Percentiles rank a stretch among this genome's conserved stretches.
These are phyloP conservation scores for Amanita pseudoporphyria DNA, from an alignment of 768 basidiomycete genomes.

Conservation along the genomic window DNA sequence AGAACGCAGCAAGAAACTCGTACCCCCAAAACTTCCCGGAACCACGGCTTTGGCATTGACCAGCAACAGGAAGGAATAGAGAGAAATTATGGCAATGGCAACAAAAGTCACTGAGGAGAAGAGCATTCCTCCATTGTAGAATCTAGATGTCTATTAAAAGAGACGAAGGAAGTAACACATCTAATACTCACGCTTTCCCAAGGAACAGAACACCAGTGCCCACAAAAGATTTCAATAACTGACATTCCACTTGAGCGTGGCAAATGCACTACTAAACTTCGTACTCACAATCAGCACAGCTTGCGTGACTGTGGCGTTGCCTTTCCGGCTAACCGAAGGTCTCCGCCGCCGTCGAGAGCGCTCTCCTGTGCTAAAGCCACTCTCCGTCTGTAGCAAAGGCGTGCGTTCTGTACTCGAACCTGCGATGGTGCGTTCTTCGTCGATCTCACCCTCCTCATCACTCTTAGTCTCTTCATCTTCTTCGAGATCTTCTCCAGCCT, in stretches of 20 bases:
- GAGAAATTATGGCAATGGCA: slow-evolving; percentile 75
- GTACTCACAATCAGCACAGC: slow-evolving; percentile 85
- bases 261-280: slow-evolving; percentile 11
- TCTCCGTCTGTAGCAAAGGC: slow-evolving; percentile 38
- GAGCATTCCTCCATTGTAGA: slow-evolving; percentile 90
- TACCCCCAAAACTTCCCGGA: slow-evolving; percentile 89
- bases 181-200: slow-evolving; percentile 71
- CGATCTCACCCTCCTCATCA: slow-evolving; percentile 43
- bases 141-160: slow-evolving; percentile 35
- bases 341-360: slow-evolving; percentile 39
- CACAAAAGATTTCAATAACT: slow-evolving; percentile 90
- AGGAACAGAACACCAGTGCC: slow-evolving; percentile 95
- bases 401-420: slow-evolving; percentile 27
- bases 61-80: slow-evolving; percentile 90
- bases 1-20: background rate
- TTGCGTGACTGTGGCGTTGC: slow-evolving; percentile 85
- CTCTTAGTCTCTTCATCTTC: slow-evolving; percentile 73
- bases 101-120: slow-evolving; percentile 77
- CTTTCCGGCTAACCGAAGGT: slow-evolving; percentile 51
- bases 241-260: slow-evolving; percentile 3
- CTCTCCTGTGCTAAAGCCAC: slow-evolving; percentile 14
- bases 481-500: slow-evolving; percentile 89
- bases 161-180: slow-evolving; percentile 1
- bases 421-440: slow-evolving; percentile 8
- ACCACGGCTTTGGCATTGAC: slow-evolving; percentile 83